Conservation (phyloP, 2,329 filamentous ascomycete species). For the Apiospora saccharicola region DNA sequence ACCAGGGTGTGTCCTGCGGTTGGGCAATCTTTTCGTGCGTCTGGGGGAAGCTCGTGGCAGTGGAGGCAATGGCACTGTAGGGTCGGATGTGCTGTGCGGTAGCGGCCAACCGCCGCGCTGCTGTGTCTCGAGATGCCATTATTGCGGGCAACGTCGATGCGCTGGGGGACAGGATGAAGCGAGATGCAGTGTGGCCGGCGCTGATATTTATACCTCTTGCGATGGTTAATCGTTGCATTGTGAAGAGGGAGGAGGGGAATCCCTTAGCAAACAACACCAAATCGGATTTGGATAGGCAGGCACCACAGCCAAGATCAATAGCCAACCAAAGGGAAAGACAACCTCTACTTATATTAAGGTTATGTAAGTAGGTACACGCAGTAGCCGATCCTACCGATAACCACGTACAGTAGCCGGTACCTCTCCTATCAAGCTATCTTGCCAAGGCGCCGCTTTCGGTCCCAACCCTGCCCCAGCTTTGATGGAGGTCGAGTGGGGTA, state of each 20-base stretch:
- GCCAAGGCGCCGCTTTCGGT: conserved; percentile 18
- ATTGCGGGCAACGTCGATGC: conserved; percentile 35
- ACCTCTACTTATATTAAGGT: conserved; percentile 12
- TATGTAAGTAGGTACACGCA: not conserved
- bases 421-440: not conserved
- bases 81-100: conserved; percentile 63
- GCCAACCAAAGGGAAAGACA: not conserved
- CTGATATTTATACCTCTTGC: conserved; percentile 37
- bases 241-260: conserved; percentile 19
- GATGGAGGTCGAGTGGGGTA: conserved; percentile 18
- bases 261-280: conserved; percentile 15
- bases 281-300: conserved; percentile 11
- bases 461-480: conserved; percentile 5
- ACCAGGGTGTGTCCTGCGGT: conserved; percentile 78
- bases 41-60: conserved; percentile 69
- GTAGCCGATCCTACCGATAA: not conserved
- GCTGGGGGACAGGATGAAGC: conserved; percentile 33
- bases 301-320: not conserved
- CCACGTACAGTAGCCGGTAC: not conserved
- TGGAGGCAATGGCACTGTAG: conserved; percentile 60
- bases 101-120: conserved; percentile 63
- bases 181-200: conserved; percentile 37
- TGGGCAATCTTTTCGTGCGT: conserved; percentile 74
- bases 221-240: conserved; percentile 42
- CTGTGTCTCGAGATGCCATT: conserved; percentile 48